Percentiles rank a stretch among this genome's conserved stretches.
Evolutionary conservation across 495 filamentous ascomycete genomes (phyloP).

Genomic region (Glonium stellatum): DNA sequence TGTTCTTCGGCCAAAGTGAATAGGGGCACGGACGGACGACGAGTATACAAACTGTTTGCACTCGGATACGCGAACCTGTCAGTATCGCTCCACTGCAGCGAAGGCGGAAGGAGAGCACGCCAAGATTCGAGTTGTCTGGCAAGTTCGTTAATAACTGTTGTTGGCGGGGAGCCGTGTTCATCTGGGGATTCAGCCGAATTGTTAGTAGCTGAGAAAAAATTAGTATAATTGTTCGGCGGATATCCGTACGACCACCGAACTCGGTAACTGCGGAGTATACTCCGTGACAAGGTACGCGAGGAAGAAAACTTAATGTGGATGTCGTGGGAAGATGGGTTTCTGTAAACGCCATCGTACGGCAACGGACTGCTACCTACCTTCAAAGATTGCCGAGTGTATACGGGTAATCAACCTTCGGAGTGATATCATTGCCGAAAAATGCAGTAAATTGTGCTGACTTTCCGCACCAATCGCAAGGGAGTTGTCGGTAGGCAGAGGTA

Average conservation of each 20-base stretch:
- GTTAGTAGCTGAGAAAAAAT: constrained; percentile 5
- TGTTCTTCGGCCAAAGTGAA: neutral
- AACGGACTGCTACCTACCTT: constrained; percentile 33
- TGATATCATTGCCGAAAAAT: constrained; percentile 53
- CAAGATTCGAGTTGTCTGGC: constrained; percentile 47
- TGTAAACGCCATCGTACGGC: constrained; percentile 7
- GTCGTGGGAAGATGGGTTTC: constrained; percentile 1
- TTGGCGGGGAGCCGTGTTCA: constrained; percentile 32
- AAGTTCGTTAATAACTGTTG: constrained; percentile 42
- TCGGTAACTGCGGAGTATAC: constrained; percentile 1
- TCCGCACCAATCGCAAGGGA: neutral
- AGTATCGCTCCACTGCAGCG: constrained; percentile 50
- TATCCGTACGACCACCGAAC: constrained; percentile 2
- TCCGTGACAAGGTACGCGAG: neutral
- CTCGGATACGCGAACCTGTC: constrained; percentile 38
- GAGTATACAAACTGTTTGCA: constrained; percentile 1
- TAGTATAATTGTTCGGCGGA: neutral
- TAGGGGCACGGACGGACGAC: neutral
- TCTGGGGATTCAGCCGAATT: constrained; percentile 16
- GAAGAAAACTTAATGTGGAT: neutral
- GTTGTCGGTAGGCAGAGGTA: neutral
- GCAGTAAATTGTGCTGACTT: constrained; percentile 9
- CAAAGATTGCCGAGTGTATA: constrained; percentile 45
- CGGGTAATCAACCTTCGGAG: constrained; percentile 46
- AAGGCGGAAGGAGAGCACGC: constrained; percentile 47